Percentiles rank a stretch among this genome's conserved stretches.
phyloP scores from a whole-genome alignment of 257 asterid species.

The Plantago major region DNA sequence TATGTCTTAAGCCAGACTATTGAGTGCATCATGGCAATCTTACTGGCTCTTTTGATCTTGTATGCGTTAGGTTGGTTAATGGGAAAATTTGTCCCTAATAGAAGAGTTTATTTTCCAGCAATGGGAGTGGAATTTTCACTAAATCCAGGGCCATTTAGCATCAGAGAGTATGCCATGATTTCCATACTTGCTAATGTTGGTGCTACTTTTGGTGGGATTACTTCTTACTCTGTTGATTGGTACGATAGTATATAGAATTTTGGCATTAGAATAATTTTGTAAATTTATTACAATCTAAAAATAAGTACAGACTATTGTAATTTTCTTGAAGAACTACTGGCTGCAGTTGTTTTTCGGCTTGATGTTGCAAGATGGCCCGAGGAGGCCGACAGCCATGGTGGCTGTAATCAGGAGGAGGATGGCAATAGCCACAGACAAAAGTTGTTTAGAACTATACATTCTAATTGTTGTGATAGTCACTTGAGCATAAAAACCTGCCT shows the following conservation, averaged over 20 bases:
- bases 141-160: constrained; percentile 56
- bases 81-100: constrained; percentile 43
- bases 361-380: no score
- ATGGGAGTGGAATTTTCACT: constrained; percentile 46
- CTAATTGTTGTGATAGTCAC: no score
- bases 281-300: no score
- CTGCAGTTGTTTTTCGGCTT: no score
- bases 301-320: no score
- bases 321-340: no score
- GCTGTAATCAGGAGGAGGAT: no score
- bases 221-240: constrained; percentile 32
- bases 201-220: constrained; percentile 54
- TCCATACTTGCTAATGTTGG: constrained; percentile 59
- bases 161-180: constrained; percentile 53
- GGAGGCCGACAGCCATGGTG: no score
- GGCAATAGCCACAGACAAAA: no score
- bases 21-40: constrained; percentile 53
- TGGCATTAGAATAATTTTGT: no score
- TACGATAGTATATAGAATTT: neutral
- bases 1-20: constrained; percentile 39
- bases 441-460: no score
- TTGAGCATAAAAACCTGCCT: no score
- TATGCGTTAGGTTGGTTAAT: constrained; percentile 43
- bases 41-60: constrained; percentile 21
- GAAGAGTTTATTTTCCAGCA: constrained; percentile 31